phyloP scores from a whole-genome alignment of 2,329 filamentous ascomycete genomes.

The Sporothrix sp. region DNA sequence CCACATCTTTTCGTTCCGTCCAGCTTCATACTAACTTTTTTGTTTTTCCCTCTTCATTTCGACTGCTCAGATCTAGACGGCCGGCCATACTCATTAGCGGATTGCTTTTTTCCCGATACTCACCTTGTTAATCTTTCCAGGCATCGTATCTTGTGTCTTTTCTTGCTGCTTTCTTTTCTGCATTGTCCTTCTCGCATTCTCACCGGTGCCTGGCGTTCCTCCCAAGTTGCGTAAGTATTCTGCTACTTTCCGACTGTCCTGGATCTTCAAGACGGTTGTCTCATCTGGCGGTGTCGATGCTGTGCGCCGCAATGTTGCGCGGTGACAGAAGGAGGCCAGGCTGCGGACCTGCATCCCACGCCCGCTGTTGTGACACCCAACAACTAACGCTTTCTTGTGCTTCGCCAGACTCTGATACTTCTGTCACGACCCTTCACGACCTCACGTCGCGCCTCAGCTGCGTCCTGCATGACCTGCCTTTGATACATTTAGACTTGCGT shows the following conservation, averaged over 20 bases:
- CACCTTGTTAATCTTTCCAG: slow-evolving; percentile 1
- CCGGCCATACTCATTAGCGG: neutral
- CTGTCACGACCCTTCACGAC: slow-evolving; percentile 12
- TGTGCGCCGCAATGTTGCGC: neutral
- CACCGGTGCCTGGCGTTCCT: slow-evolving; percentile 15
- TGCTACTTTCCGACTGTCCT: neutral
- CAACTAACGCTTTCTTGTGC: slow-evolving; percentile 8
- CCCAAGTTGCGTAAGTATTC: neutral
- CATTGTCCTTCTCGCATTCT: slow-evolving; percentile 12
- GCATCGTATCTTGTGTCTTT: neutral
- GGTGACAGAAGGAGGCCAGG: neutral
- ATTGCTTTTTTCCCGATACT: neutral
- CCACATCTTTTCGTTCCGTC: neutral
- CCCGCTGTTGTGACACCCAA: slow-evolving; percentile 9
- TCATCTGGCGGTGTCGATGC: neutral
- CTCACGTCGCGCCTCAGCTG: neutral
- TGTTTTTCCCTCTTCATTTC: neutral
- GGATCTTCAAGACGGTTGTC: neutral
- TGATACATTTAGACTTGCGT: slow-evolving; percentile 8
- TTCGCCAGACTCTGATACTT: neutral
- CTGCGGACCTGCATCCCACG: slow-evolving; percentile 3
- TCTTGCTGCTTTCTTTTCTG: neutral
- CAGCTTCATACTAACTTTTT: neutral
- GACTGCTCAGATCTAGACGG: neutral
- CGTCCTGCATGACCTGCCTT: slow-evolving; percentile 9